These are phyloP conservation scores for Psilocybe subaeruginosa DNA, from an alignment of 768 basidiomycete genomes.

Conservation along the genomic window DNA sequence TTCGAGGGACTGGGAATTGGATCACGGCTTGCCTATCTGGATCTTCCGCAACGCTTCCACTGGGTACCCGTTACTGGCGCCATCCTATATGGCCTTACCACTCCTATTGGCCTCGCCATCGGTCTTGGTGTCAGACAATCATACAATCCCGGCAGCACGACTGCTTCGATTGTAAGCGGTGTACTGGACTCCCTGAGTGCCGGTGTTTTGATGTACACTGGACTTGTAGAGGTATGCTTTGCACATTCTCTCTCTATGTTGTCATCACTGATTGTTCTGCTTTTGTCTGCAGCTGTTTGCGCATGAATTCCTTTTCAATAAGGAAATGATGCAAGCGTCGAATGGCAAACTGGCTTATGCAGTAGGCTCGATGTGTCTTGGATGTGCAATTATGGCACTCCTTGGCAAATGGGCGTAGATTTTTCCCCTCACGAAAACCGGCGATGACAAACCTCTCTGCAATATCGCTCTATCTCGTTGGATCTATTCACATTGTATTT, in stretches of 20 bases:
- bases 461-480: not conserved
- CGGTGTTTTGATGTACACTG: slow-evolving; percentile 89
- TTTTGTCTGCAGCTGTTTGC: slow-evolving; percentile 68
- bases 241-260: not conserved
- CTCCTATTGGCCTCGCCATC: slow-evolving; percentile 86
- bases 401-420: slow-evolving; percentile 86
- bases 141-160: slow-evolving; percentile 82
- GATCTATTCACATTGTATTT: not conserved
- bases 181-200: slow-evolving; percentile 83
- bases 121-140: slow-evolving; percentile 76
- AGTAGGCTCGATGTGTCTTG: slow-evolving; percentile 76
- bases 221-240: slow-evolving; percentile 72
- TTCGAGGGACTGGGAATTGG: slow-evolving; percentile 96
- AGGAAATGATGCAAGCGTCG: slow-evolving; percentile 77
- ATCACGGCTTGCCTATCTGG: slow-evolving; percentile 81
- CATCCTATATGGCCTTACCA: slow-evolving; percentile 72
- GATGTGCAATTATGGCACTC: slow-evolving; percentile 88
- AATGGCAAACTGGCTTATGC: slow-evolving; percentile 72
- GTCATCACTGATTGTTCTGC: not conserved
- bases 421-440: not conserved
- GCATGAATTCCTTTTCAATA: slow-evolving; percentile 93
- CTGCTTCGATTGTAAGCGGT: slow-evolving; percentile 82
- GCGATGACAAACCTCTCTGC: not conserved
- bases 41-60: slow-evolving; percentile 54
- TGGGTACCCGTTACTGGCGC: slow-evolving; percentile 65